These are phyloP conservation scores for Austroboletus niveus DNA, from an alignment of 1,284 basidiomycete species.

Conservation along the genomic window DNA sequence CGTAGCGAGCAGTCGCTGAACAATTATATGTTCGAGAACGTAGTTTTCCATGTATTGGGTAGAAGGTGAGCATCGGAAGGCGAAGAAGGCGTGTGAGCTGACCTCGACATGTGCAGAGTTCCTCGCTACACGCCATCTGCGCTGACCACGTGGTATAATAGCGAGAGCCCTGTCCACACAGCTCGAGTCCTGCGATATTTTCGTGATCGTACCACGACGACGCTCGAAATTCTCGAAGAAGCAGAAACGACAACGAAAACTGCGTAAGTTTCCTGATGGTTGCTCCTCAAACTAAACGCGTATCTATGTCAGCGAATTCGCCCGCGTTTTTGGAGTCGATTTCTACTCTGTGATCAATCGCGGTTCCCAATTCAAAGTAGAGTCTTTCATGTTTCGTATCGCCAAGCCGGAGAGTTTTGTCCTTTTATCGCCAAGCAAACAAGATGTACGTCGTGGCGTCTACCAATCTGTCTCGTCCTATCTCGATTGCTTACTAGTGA, in stretches of 20 bases:
- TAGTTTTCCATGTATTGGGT: slow-evolving; percentile 76
- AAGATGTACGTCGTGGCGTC: slow-evolving; percentile 57
- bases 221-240: slow-evolving; percentile 76
- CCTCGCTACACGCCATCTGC: slow-evolving; percentile 73
- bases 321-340: slow-evolving; percentile 95
- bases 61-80: slow-evolving; percentile 49
- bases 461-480: not conserved
- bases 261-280: slow-evolving; percentile 52
- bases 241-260: slow-evolving; percentile 85
- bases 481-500: not conserved
- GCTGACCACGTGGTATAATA: slow-evolving; percentile 74
- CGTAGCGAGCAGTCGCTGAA: slow-evolving; percentile 79
- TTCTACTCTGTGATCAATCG: slow-evolving; percentile 94
- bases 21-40: slow-evolving; percentile 89
- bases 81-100: not conserved
- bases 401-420: slow-evolving; percentile 96
- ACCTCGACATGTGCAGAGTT: slow-evolving; percentile 45
- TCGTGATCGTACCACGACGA: slow-evolving; percentile 58
- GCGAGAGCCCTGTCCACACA: slow-evolving; percentile 53
- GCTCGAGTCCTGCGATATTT: slow-evolving; percentile 64
- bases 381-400: slow-evolving; percentile 97
- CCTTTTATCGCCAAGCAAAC: slow-evolving; percentile 81
- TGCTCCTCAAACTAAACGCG: not conserved
- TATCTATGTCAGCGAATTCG: slow-evolving; percentile 73
- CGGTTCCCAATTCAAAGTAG: slow-evolving; percentile 97